Evolutionary conservation across 192 early-diverging fungal genomes (phyloP).

Genomic region (Paraglomus occultum): DNA sequence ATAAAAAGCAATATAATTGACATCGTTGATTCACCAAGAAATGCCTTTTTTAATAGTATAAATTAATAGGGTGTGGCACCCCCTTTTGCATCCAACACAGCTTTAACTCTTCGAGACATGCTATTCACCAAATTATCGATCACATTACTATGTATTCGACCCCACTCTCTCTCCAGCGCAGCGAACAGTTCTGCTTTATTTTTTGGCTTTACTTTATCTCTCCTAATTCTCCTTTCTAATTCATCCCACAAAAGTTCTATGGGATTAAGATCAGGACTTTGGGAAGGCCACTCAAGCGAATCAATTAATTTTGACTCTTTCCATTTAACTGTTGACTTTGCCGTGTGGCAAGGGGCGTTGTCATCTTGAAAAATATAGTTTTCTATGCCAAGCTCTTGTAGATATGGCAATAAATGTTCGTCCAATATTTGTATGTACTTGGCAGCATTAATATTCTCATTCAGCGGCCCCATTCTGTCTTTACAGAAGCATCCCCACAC

Average conservation of each 20-base stretch:
- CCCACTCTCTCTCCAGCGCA: background rate
- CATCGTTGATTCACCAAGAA: no score
- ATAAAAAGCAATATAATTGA: no score
- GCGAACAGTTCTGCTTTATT: background rate
- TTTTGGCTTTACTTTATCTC: background rate
- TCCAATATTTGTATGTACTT: background rate
- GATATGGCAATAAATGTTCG: conserved; percentile 2
- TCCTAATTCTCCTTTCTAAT: background rate
- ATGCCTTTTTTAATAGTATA: no score
- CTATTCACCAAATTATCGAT: background rate
- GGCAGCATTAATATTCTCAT: background rate
- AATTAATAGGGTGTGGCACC: background rate
- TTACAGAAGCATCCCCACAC: background rate
- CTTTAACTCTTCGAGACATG: background rate
- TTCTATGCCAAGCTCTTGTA: background rate
- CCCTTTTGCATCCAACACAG: background rate
- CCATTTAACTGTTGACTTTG: background rate
- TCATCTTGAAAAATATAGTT: conserved; percentile 11
- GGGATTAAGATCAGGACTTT: conserved; percentile 8
- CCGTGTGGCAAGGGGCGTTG: background rate
- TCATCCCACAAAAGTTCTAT: conserved; percentile 13
- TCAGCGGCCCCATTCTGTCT: background rate
- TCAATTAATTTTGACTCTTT: background rate
- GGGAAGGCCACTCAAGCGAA: conserved; percentile 2
- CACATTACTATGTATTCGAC: background rate